Conservation (phyloP, 2,329 filamentous ascomycete genomes). For the Colletotrichum acutatum region DNA sequence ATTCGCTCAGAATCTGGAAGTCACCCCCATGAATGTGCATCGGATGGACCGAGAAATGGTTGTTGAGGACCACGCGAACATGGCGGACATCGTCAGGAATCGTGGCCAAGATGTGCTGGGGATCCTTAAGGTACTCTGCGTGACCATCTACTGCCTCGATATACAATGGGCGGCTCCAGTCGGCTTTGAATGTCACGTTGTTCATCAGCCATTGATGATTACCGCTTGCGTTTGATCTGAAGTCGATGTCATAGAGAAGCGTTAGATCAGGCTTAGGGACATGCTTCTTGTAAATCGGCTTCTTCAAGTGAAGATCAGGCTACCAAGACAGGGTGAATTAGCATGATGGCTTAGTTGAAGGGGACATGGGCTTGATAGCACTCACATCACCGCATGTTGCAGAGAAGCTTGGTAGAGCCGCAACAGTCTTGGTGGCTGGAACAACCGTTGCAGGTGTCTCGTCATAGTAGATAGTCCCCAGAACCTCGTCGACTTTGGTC, state of each 20-base stretch:
- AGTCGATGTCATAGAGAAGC: conserved; percentile 8
- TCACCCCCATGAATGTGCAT: conserved; percentile 74
- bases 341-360: background rate
- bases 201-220: conserved; percentile 29
- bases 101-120: conserved; percentile 20
- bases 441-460: background rate
- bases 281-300: conserved; percentile 25
- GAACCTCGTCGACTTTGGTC: background rate
- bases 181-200: conserved; percentile 23
- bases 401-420: background rate
- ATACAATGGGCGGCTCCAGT: conserved; percentile 24
- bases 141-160: conserved; percentile 20
- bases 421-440: background rate
- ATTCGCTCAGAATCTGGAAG: conserved; percentile 60
- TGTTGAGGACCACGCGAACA: conserved; percentile 70
- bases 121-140: conserved; percentile 12
- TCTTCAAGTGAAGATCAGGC: conserved; percentile 8
- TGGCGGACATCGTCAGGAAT: conserved; percentile 26
- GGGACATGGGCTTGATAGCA: background rate
- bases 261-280: conserved; percentile 16
- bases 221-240: conserved; percentile 8
- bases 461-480: conserved; percentile 17
- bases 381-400: conserved; percentile 23
- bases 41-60: conserved; percentile 67
- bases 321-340: background rate